Base-by-base conservation (phyloP, 768 basidiomycete genomes). In the Lepiota venenata region DNA sequence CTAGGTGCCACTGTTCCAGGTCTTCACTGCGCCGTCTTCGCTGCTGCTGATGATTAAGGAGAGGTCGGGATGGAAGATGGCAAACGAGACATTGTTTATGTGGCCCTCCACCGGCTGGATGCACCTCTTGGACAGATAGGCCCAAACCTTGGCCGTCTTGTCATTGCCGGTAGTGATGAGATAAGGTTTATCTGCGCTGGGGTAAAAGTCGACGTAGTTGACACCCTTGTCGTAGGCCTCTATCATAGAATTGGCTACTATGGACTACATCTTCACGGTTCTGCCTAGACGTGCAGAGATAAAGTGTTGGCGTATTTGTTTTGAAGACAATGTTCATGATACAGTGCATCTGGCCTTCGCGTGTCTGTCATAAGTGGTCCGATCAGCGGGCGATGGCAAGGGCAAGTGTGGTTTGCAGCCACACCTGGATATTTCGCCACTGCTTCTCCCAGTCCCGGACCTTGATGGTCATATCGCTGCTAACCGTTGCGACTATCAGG, bases 361-460 rank as follows among this genome's bases (percentile, higher is more conserved):
- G 98, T 21, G 86, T 77, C 95, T 97, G 49, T 27, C 25, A 45
- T 41, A 52, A 21, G 43, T 2, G 6, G 14, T 5, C 5, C 25
- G 25, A 55, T 51, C 52, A 32, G 59, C 52, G 42, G 58, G 29
- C 38, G 11, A 56, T 18, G 16, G 25, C 20, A 32, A 32, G 53
- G n/a, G n/a, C n/a, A 42, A n/a, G 36, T 46, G 3, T 12, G 39
- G 41, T 22, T 3, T 48, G 1, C 69, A 25, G 3, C 25, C 81
- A 56, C 57, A 92, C 93, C 81, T 98, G 95, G 42, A 93, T 87
- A 67, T 92, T 93, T 69, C 94, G 90, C 97, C 97, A 98, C 50
- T 87, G 86, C 75, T 98, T 96, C 59, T 99, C 97, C 97, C 97
- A 98, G 68, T 99, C 93, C 97, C 97, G 98, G 55, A 93, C 93